These are phyloP conservation scores for Trichoderma virens DNA, from an alignment of 495 filamentous ascomycete genomes.

Conservation along the genomic window DNA sequence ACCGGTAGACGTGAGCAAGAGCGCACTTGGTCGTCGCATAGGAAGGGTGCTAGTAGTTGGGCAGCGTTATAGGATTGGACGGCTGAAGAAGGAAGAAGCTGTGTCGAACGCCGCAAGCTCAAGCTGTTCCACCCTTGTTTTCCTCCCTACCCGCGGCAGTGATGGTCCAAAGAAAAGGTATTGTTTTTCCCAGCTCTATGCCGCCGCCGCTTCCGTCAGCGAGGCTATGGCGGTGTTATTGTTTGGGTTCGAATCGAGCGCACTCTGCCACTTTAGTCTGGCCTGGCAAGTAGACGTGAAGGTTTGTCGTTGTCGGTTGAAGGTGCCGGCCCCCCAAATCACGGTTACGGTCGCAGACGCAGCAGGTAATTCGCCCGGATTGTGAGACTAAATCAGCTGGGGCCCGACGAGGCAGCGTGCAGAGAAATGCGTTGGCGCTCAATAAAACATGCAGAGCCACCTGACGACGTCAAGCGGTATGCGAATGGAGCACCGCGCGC, in stretches of 20 bases:
- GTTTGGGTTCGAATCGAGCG: not conserved
- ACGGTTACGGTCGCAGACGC: not conserved
- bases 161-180: not conserved
- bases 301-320: not conserved
- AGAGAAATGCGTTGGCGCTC: constrained; percentile 7
- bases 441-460: constrained; percentile 8
- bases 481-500: constrained; percentile 6
- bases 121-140: not conserved
- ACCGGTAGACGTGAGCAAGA: constrained; percentile 12
- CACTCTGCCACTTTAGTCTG: not conserved
- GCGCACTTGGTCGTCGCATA: constrained; percentile 17
- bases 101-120: not conserved
- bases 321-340: constrained; percentile 1
- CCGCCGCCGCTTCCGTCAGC: not conserved
- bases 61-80: not conserved
- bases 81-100: not conserved
- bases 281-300: not conserved
- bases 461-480: constrained; percentile 9
- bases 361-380: not conserved
- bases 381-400: not conserved
- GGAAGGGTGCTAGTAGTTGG: not conserved
- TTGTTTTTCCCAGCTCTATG: not conserved
- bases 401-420: not conserved
- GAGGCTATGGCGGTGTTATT: not conserved
- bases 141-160: not conserved